These are phyloP conservation scores for Penicillium sp. DNA, from an alignment of 2,329 filamentous ascomycete species.

Conservation along the genomic window DNA sequence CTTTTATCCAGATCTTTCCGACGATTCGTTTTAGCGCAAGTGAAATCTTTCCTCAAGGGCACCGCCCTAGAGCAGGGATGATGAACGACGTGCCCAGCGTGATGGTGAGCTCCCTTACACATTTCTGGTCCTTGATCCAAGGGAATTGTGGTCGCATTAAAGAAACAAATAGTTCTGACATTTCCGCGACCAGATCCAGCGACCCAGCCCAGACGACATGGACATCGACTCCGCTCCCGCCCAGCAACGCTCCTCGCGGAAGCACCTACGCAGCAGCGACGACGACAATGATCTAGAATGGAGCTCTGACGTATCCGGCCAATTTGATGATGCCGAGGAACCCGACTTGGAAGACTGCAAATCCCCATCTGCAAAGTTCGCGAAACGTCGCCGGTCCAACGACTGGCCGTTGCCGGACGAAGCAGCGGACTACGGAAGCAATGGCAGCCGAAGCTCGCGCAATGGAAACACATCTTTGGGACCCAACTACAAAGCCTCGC, in stretches of 20 bases:
- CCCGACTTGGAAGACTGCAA: conserved; percentile 20
- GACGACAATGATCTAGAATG: conserved; percentile 21
- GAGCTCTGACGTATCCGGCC: conserved; percentile 35
- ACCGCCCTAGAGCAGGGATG: conserved; percentile 14
- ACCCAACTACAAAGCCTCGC: conserved; percentile 13
- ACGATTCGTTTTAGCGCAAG: background rate
- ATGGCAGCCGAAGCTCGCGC: conserved; percentile 14
- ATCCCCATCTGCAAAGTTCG: conserved; percentile 31
- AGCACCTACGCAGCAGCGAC: conserved; percentile 28
- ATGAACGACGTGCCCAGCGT: conserved; percentile 9
- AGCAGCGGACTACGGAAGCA: conserved; percentile 20
- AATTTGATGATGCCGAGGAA: conserved; percentile 40
- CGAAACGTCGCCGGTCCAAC: conserved; percentile 46
- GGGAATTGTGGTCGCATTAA: conserved; percentile 3
- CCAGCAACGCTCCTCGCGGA: conserved; percentile 28
- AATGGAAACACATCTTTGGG: conserved; percentile 5
- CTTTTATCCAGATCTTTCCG: too few relatives aligned
- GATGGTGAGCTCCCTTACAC: conserved; percentile 19
- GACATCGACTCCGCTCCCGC: conserved; percentile 17
- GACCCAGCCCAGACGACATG: conserved; percentile 14
- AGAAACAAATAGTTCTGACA: conserved; percentile 9
- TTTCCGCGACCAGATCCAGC: conserved; percentile 6
- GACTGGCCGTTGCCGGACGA: conserved; percentile 45
- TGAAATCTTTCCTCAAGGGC: conserved; percentile 9
- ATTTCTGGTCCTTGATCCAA: conserved; percentile 3